Conservation (phyloP, 768 basidiomycete genomes). For the Tremella yokohamensis region DNA sequence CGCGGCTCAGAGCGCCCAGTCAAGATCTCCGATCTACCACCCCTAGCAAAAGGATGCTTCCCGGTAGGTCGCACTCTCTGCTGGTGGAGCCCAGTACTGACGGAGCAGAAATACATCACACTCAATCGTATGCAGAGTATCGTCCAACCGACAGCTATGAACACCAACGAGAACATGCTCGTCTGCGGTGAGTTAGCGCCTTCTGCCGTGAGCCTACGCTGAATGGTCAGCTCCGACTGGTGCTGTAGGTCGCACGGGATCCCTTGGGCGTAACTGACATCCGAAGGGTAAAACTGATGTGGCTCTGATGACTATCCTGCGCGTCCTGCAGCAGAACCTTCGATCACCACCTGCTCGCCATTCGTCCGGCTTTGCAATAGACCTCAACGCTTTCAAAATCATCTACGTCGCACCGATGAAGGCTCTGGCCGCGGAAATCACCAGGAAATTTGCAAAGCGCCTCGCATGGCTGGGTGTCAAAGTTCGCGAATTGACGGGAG, state of each 20-base stretch:
- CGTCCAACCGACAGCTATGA: constrained; percentile 85
- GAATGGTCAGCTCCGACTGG: constrained; percentile 80
- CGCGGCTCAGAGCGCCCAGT: constrained; percentile 68
- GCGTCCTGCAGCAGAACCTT: constrained; percentile 73
- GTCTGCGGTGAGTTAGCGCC: constrained; percentile 64
- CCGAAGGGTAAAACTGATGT: constrained; percentile 96
- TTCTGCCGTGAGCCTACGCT: background rate
- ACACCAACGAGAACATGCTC: constrained; percentile 94
- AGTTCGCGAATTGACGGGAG: constrained; percentile 91
- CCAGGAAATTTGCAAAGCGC: constrained; percentile 84
- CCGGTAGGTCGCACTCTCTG: constrained; percentile 58
- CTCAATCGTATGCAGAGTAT: constrained; percentile 95
- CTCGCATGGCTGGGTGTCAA: constrained; percentile 79
- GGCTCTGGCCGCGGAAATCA: constrained; percentile 91
- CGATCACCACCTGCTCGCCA: constrained; percentile 11
- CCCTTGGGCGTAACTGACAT: background rate
- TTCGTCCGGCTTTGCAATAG: constrained; percentile 56
- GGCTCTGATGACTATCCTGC: constrained; percentile 87
- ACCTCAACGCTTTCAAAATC: constrained; percentile 79
- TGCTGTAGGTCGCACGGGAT: constrained; percentile 67
- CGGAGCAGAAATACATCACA: constrained; percentile 68
- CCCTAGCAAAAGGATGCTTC: constrained; percentile 75
- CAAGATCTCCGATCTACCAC: constrained; percentile 67
- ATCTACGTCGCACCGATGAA: constrained; percentile 99
- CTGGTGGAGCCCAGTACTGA: constrained; percentile 2